phyloP scores from a whole-genome alignment of 106 monocot species.

The Phalaenopsis equestris region DNA sequence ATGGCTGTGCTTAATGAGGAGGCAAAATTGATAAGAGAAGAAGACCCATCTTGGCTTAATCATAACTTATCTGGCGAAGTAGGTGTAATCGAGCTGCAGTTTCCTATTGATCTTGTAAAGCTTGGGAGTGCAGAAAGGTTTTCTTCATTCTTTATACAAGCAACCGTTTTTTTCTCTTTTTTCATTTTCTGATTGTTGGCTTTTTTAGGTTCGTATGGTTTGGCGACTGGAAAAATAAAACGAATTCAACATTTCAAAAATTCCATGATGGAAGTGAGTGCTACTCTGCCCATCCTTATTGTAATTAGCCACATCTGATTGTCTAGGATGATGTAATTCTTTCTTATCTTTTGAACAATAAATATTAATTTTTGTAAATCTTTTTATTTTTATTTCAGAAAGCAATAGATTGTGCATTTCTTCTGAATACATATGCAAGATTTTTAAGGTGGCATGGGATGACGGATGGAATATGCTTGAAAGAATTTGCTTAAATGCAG shows the following conservation, averaged over 20 bases:
- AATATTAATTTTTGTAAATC: background rate
- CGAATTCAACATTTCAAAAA: conserved; percentile 10
- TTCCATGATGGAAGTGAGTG: background rate
- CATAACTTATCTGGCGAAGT: conserved; percentile 21
- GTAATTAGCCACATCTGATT: background rate
- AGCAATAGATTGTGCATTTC: background rate
- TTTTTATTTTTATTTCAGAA: conserved; percentile 2
- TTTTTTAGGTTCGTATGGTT: conserved; percentile 57
- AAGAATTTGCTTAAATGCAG: conserved; percentile 41
- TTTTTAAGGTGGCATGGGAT: conserved; percentile 35
- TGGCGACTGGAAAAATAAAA: conserved; percentile 48
- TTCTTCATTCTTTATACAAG: background rate
- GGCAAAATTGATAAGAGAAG: conserved; percentile 19
- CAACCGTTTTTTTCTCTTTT: background rate
- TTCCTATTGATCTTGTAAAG: conserved; percentile 39
- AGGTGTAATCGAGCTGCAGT: conserved; percentile 22
- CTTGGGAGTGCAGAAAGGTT: conserved; percentile 50
- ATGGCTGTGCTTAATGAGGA: conserved; percentile 52
- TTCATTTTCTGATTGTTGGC: background rate
- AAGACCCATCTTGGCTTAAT: conserved; percentile 59
- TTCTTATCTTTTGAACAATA: background rate
- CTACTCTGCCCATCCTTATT: background rate
- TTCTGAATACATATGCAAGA: conserved; percentile 7
- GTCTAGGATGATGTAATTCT: background rate
- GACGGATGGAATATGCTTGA: conserved; percentile 57